Base-by-base conservation (phyloP, 83 land plant genomes). In the Larix sibirica region DNA sequence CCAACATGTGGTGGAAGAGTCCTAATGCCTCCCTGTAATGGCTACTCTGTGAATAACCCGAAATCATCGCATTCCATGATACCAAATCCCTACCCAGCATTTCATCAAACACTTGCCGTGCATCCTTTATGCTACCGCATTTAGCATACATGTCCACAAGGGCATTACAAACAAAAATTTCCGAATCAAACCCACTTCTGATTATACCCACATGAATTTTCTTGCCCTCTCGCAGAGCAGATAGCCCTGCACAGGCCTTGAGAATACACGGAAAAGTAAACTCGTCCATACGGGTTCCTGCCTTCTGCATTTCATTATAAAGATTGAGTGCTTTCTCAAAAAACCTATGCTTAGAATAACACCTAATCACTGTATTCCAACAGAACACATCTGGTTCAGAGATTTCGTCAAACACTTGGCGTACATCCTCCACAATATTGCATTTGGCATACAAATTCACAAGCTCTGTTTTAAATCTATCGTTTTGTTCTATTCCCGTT, bases 31-130 rank as follows among this genome's bases (percentile, higher is more conserved):
- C 47, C 40, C 20, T 40, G 9, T n/a, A 38, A 17, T 38, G 74
- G 44, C 20, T n/a, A 33, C 9, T 38, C 74, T 40, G 74, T 6
- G 74, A 38, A 70, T 70, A 70, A 31, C 74, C 74, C 20, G 74
- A 18, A 70, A 70, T 17, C 47, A 70, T 36, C 36, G 74, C 23
- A 70, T 38, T 70, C 74, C 74, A 70, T 18, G 74, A 70, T 17
- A 70, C 74, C 6, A 70, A 38, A 17, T 70, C 47, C n/a, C 74
- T 70, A 20, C 36, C 74, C 36, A 9, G 20, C 74, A 70, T 70
- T 70, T 70, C 21, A 17, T 70, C 74, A 70, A 70, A 70, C 74
- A 70, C 74, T 70, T 70, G 47, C 8, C 47, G 74, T 33, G 74
- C 74, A 70, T 70, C 47, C 23, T 36, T 9, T 33, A 70, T 20